A percentile compares a stretch with the other conserved stretches of the same genome.
Evolutionary conservation across 1,284 basidiomycete species (phyloP).

Genomic region (Sanghuangporus sanghuang): DNA sequence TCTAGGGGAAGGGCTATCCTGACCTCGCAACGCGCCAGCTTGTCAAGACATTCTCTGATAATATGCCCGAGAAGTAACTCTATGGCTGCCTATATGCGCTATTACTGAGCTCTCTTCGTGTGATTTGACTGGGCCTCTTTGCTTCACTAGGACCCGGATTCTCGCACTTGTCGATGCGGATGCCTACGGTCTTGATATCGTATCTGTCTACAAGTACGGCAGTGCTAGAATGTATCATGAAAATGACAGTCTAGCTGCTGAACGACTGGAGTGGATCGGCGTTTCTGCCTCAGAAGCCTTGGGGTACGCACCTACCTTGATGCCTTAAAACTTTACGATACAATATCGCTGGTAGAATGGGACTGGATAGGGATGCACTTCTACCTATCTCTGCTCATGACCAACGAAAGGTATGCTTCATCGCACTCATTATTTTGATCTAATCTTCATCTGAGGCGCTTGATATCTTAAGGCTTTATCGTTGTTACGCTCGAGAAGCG

Average conservation of each 20-base stretch:
- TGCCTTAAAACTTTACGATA: constrained; percentile 2
- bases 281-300: constrained; percentile 65
- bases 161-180: constrained; percentile 85
- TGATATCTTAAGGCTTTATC: constrained; percentile 47
- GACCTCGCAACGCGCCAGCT: constrained; percentile 85
- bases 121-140: not conserved
- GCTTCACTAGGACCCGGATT: constrained; percentile 54
- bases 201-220: constrained; percentile 78
- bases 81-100: not conserved
- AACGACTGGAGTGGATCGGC: constrained; percentile 74
- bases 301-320: constrained; percentile 34
- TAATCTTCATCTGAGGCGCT: not conserved
- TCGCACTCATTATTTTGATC: not conserved
- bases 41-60: constrained; percentile 62
- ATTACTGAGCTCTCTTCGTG: not conserved
- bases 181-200: constrained; percentile 85
- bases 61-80: constrained; percentile 46
- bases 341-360: constrained; percentile 34
- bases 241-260: constrained; percentile 54
- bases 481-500: constrained; percentile 46
- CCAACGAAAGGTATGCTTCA: constrained; percentile 55
- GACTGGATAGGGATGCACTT: constrained; percentile 53
- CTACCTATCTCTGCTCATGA: constrained; percentile 71
- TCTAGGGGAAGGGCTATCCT: constrained; percentile 90
- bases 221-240: constrained; percentile 63